Evolutionary conservation across 768 basidiomycete species (phyloP).

Genomic region (Glaciozyma martinii): DNA sequence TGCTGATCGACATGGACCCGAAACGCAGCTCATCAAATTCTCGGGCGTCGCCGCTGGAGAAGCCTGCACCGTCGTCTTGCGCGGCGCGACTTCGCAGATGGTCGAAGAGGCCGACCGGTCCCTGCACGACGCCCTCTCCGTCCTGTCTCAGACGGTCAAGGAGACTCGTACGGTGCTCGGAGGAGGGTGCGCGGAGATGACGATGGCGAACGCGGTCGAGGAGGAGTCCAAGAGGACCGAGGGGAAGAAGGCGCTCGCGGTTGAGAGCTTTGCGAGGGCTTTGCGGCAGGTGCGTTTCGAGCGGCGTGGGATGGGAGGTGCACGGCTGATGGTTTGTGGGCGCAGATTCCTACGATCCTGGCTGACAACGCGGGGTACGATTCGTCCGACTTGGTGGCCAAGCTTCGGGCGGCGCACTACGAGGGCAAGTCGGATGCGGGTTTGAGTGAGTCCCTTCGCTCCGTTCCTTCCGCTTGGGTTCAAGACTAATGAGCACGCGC

Average conservation of each 20-base stretch:
- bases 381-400: constrained; percentile 86
- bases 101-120: constrained; percentile 98
- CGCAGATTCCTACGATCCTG: constrained; percentile 82
- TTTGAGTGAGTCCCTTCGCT: constrained; percentile 52
- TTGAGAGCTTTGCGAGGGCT: constrained; percentile 81
- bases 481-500: neutral
- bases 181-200: constrained; percentile 96
- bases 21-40: constrained; percentile 85
- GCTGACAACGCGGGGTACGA: constrained; percentile 98
- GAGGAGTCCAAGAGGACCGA: constrained; percentile 71
- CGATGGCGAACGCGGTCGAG: constrained; percentile 91
- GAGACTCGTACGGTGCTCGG: constrained; percentile 91
- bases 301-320: no score
- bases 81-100: constrained; percentile 97
- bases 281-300: constrained; percentile 50
- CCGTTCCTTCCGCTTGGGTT: neutral
- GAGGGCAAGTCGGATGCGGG: constrained; percentile 80
- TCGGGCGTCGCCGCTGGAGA: constrained; percentile 96
- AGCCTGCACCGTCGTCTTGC: constrained; percentile 94
- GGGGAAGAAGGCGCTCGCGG: constrained; percentile 93
- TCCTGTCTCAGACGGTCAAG: constrained; percentile 93
- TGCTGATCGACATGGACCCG: no score
- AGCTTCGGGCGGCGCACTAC: constrained; percentile 84
- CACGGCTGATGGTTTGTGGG: neutral
- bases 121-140: constrained; percentile 91